phyloP scores from a whole-genome alignment of 176 grass and related monocot genomes.

The Bonia amplexicaulis region DNA sequence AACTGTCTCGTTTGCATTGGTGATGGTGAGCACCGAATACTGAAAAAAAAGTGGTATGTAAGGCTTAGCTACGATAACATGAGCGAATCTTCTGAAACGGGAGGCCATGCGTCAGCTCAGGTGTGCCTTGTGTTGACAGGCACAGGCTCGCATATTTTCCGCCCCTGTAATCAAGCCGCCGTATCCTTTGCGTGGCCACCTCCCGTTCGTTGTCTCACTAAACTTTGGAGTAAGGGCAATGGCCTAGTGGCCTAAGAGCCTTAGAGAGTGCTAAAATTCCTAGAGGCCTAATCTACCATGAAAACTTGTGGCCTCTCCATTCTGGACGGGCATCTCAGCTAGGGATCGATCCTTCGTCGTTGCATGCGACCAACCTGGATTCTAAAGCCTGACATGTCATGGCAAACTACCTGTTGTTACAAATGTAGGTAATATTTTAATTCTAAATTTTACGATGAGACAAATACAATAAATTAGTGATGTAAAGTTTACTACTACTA shows the following conservation, averaged over 20 bases:
- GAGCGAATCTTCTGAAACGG: neutral
- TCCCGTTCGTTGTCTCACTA: neutral
- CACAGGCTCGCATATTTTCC: neutral
- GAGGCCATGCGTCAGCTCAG: neutral
- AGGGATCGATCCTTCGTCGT: slow-evolving; percentile 35
- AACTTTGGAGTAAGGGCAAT: neutral
- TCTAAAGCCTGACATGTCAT: neutral
- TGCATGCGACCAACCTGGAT: slow-evolving; percentile 7
- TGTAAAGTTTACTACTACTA: too few relatives aligned
- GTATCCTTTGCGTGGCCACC: slow-evolving; percentile 36
- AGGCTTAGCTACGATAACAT: neutral
- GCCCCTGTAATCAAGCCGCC: neutral
- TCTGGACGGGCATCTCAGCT: neutral
- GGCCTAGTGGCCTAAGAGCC: neutral
- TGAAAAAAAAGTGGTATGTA: neutral
- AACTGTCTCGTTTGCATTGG: neutral
- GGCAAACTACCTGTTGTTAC: too few relatives aligned
- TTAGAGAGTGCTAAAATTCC: neutral
- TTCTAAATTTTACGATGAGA: too few relatives aligned
- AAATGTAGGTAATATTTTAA: too few relatives aligned
- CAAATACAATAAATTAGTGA: too few relatives aligned
- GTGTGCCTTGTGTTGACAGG: slow-evolving; percentile 1
- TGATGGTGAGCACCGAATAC: neutral
- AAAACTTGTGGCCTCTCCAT: neutral
- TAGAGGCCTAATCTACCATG: neutral